Evolutionary conservation across 768 basidiomycete species (phyloP), one percentile per base, ranked within the genome.

Genomic region (Pleurotus salmoneostramineus): DNA sequence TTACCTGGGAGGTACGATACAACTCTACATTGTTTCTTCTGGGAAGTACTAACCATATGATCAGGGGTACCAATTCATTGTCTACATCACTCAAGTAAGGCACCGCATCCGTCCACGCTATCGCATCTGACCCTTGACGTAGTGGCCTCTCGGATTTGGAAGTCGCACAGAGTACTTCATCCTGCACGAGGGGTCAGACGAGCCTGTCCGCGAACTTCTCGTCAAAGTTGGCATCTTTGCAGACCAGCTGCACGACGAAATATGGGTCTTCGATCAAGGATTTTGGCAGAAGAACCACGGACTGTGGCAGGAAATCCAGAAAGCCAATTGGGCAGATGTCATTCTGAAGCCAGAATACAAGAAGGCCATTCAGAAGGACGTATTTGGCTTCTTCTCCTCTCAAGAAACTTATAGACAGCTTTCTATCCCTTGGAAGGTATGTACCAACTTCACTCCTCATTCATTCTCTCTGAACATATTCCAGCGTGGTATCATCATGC

Each of bases 361-460:
- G 73, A 72, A 72, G 35, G 72, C 75, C 2, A 60, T 95, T 21
- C 79, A 86, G 71, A 86, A 89, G 63, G 93, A 94, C 48, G 75
- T 93, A 6, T 80, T 83, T 34, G 88, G 87, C 0, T 95, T 95
- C 75, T 93, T 92, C 69, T 74, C 79, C n/a, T 87, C 88, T 0
- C 84, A 91, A 63, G 64, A 76, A 54, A 72, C 88, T 1, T 94
- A 93, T 73, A 87, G 85, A 68, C 81, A 84, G 14, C 76, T 93
- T 3, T 78, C 78, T 1, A 89, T 93, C 57, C 87, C 92, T 0
- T 94, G 92, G 92, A 94, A 92, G 83, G 87, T 86, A 62, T 32
- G 47, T 57, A 7, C 40, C 4, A 52, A 36, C 6, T 14, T 56
- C 21, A 45, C 36, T 12, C 6, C 45, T 34, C 8, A 11, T 2